phyloP scores from a whole-genome alignment of 2,329 filamentous ascomycete genomes.

The Magnaporthales sp. region DNA sequence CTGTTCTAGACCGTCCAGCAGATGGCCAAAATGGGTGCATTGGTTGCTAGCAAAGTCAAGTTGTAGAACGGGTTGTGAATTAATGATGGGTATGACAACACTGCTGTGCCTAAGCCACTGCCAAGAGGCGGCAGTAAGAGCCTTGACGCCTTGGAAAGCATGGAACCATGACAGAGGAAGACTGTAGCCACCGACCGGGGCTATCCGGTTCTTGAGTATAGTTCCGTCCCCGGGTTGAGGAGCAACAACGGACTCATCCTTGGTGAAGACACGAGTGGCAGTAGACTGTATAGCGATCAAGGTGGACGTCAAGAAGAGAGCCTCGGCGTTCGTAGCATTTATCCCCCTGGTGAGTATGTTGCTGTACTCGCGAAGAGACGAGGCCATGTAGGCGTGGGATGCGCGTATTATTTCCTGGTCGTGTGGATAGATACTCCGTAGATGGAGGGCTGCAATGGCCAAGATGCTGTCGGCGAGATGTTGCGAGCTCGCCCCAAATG shows the following conservation, averaged over 20 bases:
- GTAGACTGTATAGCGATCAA: conserved; percentile 61
- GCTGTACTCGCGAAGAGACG: conserved; percentile 52
- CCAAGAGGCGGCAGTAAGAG: conserved; percentile 56
- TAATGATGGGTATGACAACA: conserved; percentile 52
- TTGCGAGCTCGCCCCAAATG: conserved; percentile 40
- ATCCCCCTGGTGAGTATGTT: conserved; percentile 47
- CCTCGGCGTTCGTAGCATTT: conserved; percentile 49
- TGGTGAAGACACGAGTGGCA: conserved; percentile 52
- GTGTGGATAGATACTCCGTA: conserved; percentile 46
- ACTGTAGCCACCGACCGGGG: conserved; percentile 32
- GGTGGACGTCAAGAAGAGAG: conserved; percentile 52
- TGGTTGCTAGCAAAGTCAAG: conserved; percentile 46
- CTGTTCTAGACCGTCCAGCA: conserved; percentile 49
- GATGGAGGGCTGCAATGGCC: conserved; percentile 54
- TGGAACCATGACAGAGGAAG: conserved; percentile 59
- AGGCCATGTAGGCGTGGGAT: conserved; percentile 57
- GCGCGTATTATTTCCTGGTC: conserved; percentile 52
- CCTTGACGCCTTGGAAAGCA: conserved; percentile 58
- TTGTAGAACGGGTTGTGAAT: conserved; percentile 53
- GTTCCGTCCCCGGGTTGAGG: not conserved
- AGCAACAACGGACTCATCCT: conserved; percentile 33
- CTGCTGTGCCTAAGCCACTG: conserved; percentile 51
- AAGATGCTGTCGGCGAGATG: conserved; percentile 57
- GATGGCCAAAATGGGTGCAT: conserved; percentile 50
- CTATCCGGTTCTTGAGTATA: conserved; percentile 4